Base-by-base conservation (phyloP, 495 filamentous ascomycete species). In the Hypoxylon cercidicola region DNA sequence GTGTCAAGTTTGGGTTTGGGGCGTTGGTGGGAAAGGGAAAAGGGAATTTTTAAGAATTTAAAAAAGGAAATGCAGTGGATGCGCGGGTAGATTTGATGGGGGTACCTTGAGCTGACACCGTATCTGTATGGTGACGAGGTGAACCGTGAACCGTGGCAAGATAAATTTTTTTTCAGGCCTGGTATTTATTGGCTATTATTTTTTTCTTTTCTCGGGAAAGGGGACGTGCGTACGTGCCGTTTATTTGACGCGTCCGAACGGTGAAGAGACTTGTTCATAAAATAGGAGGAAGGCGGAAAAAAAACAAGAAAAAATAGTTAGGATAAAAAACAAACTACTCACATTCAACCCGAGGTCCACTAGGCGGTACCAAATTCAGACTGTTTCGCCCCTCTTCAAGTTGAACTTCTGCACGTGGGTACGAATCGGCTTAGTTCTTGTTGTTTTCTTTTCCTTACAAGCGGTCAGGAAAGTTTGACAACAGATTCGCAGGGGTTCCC, bases 41-140 rank as follows among this genome's bases (percentile, higher is more conserved):
- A 60, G 19, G 40, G 41, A 53, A 53, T 44, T 64, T 51, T 53
- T 55, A 62, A 59, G 65, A 61, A 66, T 61, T 21, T 35, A 68
- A 55, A 67, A 75, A 63, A 57, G 66, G 61, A 69, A 64, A 74
- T 58, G 68, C 30, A 32, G 64, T 66, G 47, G 58, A 52, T 35
- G 34, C 50, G 47, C 47, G 45, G 64, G 47, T 62, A 63, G 59
- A 58, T 57, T 35, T 21, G 39, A 34, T 47, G 40, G 50, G 48
- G 51, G 65, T 68, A 68, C 65, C 60, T 64, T 46, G 16, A 64
- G 46, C 50, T 55, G 45, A 60, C 44, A 68, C 55, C 28, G 65
- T 60, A 45, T 63, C 49, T 64, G 50, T 64, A 60, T 64, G 55
- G 50, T 18, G 55, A 35, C 28, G 28, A 19, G n/a, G 63, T 62